A percentile compares a stretch with the other conserved stretches of the same genome.
Evolutionary conservation across 129 eudicot genomes (phyloP).

Genomic region (Dittrichia graveolens): DNA sequence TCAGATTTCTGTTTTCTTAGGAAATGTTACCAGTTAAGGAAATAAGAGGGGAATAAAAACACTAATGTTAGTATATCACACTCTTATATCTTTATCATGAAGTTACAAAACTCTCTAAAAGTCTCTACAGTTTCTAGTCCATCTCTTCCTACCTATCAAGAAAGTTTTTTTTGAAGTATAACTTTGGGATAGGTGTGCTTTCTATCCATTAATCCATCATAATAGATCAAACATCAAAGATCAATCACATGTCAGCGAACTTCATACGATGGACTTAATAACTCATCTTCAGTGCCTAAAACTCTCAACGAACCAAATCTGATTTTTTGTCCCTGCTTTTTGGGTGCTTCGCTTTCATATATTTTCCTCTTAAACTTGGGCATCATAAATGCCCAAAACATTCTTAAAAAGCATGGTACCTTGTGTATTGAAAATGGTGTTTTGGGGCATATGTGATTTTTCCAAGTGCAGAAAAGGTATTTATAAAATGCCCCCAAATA

Average conservation of each 20-base stretch:
- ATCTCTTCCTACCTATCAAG: background rate
- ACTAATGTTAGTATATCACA: too few species aligned
- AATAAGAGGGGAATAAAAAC: background rate
- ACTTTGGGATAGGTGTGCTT: background rate
- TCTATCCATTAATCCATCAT: background rate
- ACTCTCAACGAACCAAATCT: background rate
- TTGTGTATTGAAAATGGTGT: too few species aligned
- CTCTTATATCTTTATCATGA: too few species aligned
- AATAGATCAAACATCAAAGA: slow-evolving; percentile 2
- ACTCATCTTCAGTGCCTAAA: background rate
- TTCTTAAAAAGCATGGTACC: too few species aligned
- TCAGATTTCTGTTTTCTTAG: background rate
- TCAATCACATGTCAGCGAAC: background rate
- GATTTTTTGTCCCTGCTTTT: background rate
- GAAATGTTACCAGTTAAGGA: background rate
- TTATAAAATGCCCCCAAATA: background rate
- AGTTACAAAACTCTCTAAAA: too few species aligned
- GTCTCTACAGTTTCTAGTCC: background rate
- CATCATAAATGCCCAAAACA: too few species aligned
- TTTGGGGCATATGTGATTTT: too few species aligned
- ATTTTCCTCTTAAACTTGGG: too few species aligned
- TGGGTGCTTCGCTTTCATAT: too few species aligned
- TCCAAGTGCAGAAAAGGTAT: too few species aligned
- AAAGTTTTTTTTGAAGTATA: too few species aligned
- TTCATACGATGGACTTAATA: background rate